Conservation (phyloP, 2,329 filamentous ascomycete species). For the Claviceps sp. region DNA sequence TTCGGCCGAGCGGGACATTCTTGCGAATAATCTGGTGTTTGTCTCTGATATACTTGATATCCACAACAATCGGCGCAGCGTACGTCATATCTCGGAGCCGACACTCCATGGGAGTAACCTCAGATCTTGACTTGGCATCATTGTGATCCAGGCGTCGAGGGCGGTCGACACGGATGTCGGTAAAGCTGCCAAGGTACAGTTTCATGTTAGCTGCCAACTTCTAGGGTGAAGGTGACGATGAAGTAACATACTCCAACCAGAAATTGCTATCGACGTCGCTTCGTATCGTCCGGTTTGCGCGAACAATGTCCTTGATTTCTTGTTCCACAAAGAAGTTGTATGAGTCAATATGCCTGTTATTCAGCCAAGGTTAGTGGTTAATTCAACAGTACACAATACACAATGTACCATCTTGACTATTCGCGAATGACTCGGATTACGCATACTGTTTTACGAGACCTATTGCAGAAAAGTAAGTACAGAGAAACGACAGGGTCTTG, state of each 20-base stretch:
- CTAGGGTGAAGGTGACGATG: constrained; percentile 8
- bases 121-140: constrained; percentile 53
- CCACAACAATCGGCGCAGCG: constrained; percentile 82
- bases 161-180: constrained; percentile 73
- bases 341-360: constrained; percentile 69
- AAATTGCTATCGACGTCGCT: constrained; percentile 91
- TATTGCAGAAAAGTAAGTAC: constrained; percentile 9
- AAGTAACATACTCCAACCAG: constrained; percentile 54
- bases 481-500: neutral
- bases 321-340: constrained; percentile 98
- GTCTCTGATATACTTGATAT: constrained; percentile 80
- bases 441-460: constrained; percentile 74
- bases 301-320: constrained; percentile 92
- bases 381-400: neutral
- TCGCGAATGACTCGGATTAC: neutral
- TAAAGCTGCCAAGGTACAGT: constrained; percentile 38
- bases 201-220: neutral
- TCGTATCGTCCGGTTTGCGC: constrained; percentile 74
- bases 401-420: neutral
- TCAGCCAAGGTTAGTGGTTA: constrained; percentile 8
- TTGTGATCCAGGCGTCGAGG: constrained; percentile 70
- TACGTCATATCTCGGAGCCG: constrained; percentile 97
- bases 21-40: constrained; percentile 61
- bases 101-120: constrained; percentile 91
- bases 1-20: constrained; percentile 70